phyloP scores from a whole-genome alignment of 2,329 filamentous ascomycete genomes.

The Truncatella angustata region DNA sequence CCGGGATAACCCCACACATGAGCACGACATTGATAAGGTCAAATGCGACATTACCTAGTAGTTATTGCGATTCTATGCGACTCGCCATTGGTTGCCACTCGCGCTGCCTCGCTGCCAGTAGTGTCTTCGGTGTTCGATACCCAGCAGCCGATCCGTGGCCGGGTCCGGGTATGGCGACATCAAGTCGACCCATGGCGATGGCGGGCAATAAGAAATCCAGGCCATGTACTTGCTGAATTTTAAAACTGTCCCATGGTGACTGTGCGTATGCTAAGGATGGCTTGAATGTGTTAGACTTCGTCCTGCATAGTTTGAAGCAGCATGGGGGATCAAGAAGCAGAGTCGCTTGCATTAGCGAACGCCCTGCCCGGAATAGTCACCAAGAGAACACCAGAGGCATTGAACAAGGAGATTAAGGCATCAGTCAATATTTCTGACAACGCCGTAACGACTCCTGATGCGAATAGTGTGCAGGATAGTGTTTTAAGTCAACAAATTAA shows the following conservation, averaged over 20 bases:
- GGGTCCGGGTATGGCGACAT: neutral
- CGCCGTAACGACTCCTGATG: too few relatives aligned
- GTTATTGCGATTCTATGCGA: too few relatives aligned
- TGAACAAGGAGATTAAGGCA: too few relatives aligned
- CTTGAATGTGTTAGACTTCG: too few relatives aligned
- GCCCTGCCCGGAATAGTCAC: neutral
- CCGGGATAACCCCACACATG: neutral
- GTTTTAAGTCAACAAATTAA: slow-evolving; percentile 12
- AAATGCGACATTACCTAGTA: neutral
- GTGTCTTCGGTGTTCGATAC: neutral
- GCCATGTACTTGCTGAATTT: too few relatives aligned
- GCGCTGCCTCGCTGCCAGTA: too few relatives aligned
- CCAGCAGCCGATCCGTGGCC: neutral
- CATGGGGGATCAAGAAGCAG: neutral
- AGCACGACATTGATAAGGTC: neutral
- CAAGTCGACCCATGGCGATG: too few relatives aligned
- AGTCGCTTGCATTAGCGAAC: neutral
- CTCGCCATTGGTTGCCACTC: too few relatives aligned
- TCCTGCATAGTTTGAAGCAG: too few relatives aligned
- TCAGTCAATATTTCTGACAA: neutral
- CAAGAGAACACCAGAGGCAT: neutral
- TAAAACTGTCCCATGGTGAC: too few relatives aligned
- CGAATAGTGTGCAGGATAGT: neutral
- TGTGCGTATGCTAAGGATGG: too few relatives aligned
- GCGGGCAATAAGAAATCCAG: too few relatives aligned